Base-by-base conservation (phyloP, 129 eudicot genomes). In the Chrysanthemum makinoi region DNA sequence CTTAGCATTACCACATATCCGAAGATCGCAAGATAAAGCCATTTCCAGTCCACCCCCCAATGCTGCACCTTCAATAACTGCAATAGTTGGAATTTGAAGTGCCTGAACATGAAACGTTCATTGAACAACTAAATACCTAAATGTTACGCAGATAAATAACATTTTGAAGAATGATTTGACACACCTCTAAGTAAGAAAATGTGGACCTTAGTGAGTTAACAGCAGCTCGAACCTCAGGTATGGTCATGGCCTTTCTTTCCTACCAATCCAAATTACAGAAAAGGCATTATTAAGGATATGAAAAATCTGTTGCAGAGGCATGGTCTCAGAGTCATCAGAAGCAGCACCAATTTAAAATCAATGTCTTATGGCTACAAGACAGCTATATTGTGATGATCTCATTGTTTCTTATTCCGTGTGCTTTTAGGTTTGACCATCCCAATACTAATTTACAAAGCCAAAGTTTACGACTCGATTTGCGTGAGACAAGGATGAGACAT, bases 51-150 rank as follows among this genome's bases (percentile, higher is more conserved):
- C 99, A 59, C 99, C 99, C 35, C 99, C 99, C 79, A 95, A 66
- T 69, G 99, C 97, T 70, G 89, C 91, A 86, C 99, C 99, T 86
- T 95, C 99, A 52, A 95, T 88, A 64, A 90, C 97, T 57, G 99
- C 99, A 65, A 95, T 88, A 46, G 97, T 84, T 76, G 99, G 99
- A 70, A 95, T 77, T 72, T 79, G 78, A 64, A 95, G 91, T 61
- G 77, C 96, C 99, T 95, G 80, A 44, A 76, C 17, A 72, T 55
- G 46, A 18, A 66, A 51, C 46, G 15, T 62, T 8, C 10, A 55
- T 46, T 51, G 66, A 50, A 69, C 62, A 12, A 52, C 53, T 54
- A 46, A 73, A 17, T 57, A 60, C 33, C 73, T 15, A 67, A 67
- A 48, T 58, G 47, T 68, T 60, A 48, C 18, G 12, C 51, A n/a